Base-by-base conservation (phyloP, 805 yeast genomes). In the Spathaspora boniae region DNA sequence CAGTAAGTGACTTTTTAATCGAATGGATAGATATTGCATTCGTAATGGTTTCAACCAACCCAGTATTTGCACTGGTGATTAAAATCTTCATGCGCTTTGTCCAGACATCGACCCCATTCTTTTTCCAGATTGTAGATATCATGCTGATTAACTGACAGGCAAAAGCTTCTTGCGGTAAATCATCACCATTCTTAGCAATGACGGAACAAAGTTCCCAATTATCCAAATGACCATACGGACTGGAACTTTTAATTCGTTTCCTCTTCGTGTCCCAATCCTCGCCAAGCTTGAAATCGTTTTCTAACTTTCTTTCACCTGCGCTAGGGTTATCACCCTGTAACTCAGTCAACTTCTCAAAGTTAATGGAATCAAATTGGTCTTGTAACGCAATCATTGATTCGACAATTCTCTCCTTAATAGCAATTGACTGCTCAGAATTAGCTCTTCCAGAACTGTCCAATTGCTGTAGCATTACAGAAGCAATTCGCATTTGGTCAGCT, bases 121-220 rank as follows among this genome's bases (percentile, higher is more conserved):
- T 73, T 31, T 76, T 74, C 98, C 98, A 93, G 29, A 87, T 78
- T 33, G 78, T 78, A 1, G 95, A 80, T 62, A 91, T 86, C 16
- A 95, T 82, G 42, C 84, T 82, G 34, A 93, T 91, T 29, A 93
- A 58, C 56, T 93, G 98, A 44, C 96, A 88, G 0, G 98, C 98
- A 68, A 93, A 88, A 0, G 98, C 96, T 58, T 93, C 98, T 56
- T 93, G 98, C 16, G 96, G 84, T 34, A 93, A 59, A 61, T 93
- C 98, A 51, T 85, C 91, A 23, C 98, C 98, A 20, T 95, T 91
- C 54, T 93, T 93, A 9, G 94, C 96, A 54, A 93, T 93, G 2
- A 91, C 96, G 1, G 97, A 89, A 46, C 91, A 87, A 26, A 93
- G 58, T 43, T 93, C 97, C 98, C 98, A 93, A 54, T 87, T 85